Evolutionary conservation across 371 early-diverging fungal genomes (phyloP), one percentile per base, ranked within the genome.

Genomic region (Ordospora colligata): DNA sequence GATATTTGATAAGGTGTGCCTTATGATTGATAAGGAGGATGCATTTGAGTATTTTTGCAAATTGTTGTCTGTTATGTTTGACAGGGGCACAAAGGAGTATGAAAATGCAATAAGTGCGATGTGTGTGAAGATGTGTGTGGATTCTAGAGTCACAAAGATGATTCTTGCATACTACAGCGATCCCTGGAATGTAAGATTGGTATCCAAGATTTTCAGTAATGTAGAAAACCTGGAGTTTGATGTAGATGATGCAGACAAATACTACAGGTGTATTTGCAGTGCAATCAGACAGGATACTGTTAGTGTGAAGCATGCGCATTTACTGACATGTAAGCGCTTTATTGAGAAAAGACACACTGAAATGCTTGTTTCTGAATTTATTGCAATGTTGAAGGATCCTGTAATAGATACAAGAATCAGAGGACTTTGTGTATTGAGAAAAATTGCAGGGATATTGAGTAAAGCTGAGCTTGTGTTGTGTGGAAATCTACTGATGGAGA

Each of bases 401-500:
- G 14, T 40, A 58, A 5, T 1, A 40, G 58, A 58, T 2, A 17
- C 14, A 14, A 11, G 58, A 12, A 58, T 32, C 6, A 58, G 58
- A 25, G 37, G 58, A 1, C 58, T 58, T 6, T 37, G 40, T 7
- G n/a, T 40, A 3, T 37, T 58, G 11, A 40, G n/a, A 37, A 19
- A 25, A 1, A 27, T 58, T 58, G 58, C 58, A 14, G 25, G 40
- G 37, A 58, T 58, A n/a, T 12, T 58, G n/a, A 37, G n/a, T 2
- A 37, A 14, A 25, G 40, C 22, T 8, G 58, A 58, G 17, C 58
- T 58, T 12, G 8, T 19, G 11, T n/a, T 37, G 37, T 58, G 19
- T 58, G 58, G 58, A 32, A 58, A 58, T 14, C 1, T 58, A 25
- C 58, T 58, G 32, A 32, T 58, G 37, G 58, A 58, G 58, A 58